Percentiles rank a stretch among this genome's conserved stretches.
These are phyloP conservation scores for Acacia pycnantha DNA, from an alignment of 331 rosid genomes.

Conservation along the genomic window DNA sequence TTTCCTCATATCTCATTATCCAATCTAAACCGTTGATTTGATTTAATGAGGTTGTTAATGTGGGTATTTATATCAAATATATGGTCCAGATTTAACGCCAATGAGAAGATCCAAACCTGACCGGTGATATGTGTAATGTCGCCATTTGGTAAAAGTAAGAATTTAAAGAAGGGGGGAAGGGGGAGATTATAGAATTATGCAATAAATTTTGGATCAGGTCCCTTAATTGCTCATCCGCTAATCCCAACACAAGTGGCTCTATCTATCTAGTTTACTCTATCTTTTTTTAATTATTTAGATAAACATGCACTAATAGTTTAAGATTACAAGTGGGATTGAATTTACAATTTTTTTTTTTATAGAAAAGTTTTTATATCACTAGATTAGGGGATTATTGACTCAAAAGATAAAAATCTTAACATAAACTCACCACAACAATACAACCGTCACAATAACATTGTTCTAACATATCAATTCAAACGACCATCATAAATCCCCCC, in stretches of 20 bases:
- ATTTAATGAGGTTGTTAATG: too few species aligned
- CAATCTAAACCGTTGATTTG: too few species aligned
- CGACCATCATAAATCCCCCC: too few species aligned
- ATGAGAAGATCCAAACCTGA: too few species aligned
- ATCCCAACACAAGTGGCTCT: neutral
- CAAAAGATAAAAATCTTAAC: neutral
- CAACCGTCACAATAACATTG: too few species aligned
- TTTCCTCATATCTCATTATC: too few species aligned
- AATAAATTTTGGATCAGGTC: neutral
- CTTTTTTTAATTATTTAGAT: neutral
- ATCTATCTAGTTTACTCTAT: neutral
- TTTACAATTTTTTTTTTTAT: too few species aligned
- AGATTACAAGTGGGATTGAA: neutral
- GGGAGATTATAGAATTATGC: neutral
- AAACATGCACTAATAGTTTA: neutral
- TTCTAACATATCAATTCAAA: too few species aligned
- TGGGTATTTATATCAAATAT: too few species aligned
- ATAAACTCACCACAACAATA: neutral
- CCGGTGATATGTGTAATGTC: neutral
- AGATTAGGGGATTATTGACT: neutral
- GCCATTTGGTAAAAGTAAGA: neutral
- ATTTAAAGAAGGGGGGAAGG: neutral
- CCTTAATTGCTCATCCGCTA: neutral
- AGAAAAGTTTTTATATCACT: neutral
- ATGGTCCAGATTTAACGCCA: too few species aligned